A percentile compares a stretch with the other conserved stretches of the same genome.
Conservation (phyloP, 768 basidiomycete genomes). For the Leccinum truebloodii region DNA sequence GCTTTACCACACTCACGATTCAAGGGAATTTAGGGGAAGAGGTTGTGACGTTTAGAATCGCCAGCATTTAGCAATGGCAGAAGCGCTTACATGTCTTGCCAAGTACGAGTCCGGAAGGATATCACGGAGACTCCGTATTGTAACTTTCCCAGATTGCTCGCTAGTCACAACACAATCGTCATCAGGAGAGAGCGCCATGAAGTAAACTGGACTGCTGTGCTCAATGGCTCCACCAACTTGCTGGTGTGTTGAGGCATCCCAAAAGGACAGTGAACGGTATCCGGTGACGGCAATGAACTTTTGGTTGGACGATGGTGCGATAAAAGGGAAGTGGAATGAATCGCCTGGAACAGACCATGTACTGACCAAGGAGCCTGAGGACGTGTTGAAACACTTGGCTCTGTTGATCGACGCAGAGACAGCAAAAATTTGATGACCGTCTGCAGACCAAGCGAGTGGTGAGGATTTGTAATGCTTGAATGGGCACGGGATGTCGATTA, state of each 20-base stretch:
- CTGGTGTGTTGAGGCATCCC: neutral
- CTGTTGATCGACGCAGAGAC: neutral
- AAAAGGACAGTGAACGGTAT: neutral
- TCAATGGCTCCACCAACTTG: neutral
- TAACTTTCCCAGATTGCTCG: neutral
- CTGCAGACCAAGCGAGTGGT: neutral
- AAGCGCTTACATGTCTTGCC: neutral
- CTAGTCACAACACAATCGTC: neutral
- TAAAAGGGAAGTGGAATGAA: neutral
- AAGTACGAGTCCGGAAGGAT: neutral
- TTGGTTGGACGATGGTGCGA: neutral
- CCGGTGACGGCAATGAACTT: neutral
- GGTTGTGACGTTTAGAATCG: neutral
- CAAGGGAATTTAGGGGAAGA: neutral
- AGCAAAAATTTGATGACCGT: neutral
- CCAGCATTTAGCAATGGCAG: neutral
- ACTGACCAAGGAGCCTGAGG: neutral
- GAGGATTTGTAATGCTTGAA: neutral
- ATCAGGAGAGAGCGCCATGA: neutral
- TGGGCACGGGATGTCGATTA: neutral
- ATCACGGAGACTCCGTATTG: neutral
- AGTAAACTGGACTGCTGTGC: neutral
- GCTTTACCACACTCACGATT: neutral
- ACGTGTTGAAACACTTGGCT: neutral
- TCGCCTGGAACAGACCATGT: neutral